phyloP scores from a whole-genome alignment of 192 early-diverging fungal species.

The Powellomyces hirtus region DNA sequence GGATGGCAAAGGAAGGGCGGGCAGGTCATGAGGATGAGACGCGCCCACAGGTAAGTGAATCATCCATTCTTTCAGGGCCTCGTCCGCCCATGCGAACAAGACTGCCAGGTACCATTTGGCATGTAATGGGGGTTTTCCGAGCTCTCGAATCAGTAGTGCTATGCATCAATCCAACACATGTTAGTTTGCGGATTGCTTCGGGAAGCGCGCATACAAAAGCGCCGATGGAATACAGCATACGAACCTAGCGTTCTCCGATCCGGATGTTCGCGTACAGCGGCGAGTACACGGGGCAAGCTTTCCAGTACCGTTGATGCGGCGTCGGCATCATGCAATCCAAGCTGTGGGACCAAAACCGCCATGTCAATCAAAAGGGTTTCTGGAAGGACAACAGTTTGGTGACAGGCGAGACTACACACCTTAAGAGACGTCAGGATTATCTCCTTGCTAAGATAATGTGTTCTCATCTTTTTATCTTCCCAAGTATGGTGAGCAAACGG shows the following conservation, averaged over 20 bases:
- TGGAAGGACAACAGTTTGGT: slow-evolving; percentile 5
- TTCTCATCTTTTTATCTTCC: background rate
- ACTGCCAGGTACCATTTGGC: slow-evolving; percentile 38
- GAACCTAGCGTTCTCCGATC: background rate
- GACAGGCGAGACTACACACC: too few species aligned
- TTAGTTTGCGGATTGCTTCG: too few species aligned
- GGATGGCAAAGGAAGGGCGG: too few species aligned
- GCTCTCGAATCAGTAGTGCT: slow-evolving; percentile 36
- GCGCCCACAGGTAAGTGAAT: too few species aligned
- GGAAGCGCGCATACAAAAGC: too few species aligned
- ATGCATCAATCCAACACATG: slow-evolving; percentile 4
- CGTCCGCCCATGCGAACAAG: slow-evolving; percentile 20
- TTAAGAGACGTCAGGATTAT: background rate
- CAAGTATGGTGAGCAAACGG: slow-evolving; percentile 5
- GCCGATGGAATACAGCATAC: too few species aligned
- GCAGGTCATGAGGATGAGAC: too few species aligned
- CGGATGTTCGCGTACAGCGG: background rate
- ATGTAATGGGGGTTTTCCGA: slow-evolving; percentile 21
- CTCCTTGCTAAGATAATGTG: background rate
- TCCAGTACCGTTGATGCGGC: background rate
- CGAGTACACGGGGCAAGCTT: background rate
- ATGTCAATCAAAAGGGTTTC: background rate
- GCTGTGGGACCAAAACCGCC: background rate
- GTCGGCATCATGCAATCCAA: background rate
- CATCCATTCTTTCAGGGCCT: slow-evolving; percentile 19